phyloP scores from a whole-genome alignment of 106 monocot genomes.

The Dioscorea zingiberensis region DNA sequence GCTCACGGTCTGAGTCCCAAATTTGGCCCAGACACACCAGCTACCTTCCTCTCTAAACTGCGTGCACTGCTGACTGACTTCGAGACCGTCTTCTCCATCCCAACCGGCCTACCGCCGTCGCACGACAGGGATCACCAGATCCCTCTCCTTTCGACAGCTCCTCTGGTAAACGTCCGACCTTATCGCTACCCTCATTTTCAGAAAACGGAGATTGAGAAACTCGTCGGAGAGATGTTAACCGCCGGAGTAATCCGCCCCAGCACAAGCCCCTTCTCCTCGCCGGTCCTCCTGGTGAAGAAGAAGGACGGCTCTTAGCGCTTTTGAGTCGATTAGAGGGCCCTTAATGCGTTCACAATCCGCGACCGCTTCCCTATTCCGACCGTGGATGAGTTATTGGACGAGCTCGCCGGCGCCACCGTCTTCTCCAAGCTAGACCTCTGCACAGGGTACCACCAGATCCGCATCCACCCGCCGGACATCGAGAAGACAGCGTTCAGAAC shows the following conservation, averaged over 20 bases:
- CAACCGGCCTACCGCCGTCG: neutral
- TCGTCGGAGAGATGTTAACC: neutral
- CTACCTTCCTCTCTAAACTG: too few species aligned
- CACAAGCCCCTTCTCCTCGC: neutral
- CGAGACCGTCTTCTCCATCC: neutral
- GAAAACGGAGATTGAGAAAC: slow-evolving; percentile 8
- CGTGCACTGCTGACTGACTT: too few species aligned
- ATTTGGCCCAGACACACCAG: too few species aligned
- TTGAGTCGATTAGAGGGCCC: slow-evolving; percentile 8
- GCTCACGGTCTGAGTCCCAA: too few species aligned
- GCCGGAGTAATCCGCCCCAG: slow-evolving; percentile 1
- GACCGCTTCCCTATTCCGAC: neutral
- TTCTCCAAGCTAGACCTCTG: slow-evolving; percentile 1
- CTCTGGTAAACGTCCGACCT: neutral
- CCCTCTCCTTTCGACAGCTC: neutral
- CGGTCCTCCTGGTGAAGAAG: slow-evolving; percentile 6
- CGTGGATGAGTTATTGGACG: neutral
- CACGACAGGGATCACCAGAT: slow-evolving; percentile 1
- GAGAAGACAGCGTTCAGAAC: neutral
- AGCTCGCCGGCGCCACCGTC: neutral
- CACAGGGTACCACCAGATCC: neutral
- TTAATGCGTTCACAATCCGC: slow-evolving; percentile 3
- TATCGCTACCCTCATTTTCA: slow-evolving; percentile 7
- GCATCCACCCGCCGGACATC: neutral
- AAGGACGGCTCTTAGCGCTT: slow-evolving; percentile 6